Evolutionary conservation across 352 stramenopile genomes (phyloP).

Genomic region (Globisporangium radiosum): DNA sequence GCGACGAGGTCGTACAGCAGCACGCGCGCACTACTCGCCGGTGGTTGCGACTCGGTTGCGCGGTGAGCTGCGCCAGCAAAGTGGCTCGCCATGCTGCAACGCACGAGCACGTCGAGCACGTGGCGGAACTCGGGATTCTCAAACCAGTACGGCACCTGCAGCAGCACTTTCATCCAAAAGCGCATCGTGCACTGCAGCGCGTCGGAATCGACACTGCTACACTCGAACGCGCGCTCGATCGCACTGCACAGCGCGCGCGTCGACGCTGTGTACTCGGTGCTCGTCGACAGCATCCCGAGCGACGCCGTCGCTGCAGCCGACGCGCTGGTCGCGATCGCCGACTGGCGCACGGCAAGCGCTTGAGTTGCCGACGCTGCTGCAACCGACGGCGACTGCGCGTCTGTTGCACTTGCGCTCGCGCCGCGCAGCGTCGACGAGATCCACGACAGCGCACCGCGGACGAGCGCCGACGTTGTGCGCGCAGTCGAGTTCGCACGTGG

Average conservation of each 20-base stretch:
- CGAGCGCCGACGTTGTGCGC: conserved; percentile 44
- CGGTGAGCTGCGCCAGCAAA: neutral
- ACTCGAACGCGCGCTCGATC: conserved; percentile 59
- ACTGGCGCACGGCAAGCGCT: conserved; percentile 41
- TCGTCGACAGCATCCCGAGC: conserved; percentile 37
- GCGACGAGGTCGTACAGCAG: conserved; percentile 36
- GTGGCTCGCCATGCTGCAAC: conserved; percentile 45
- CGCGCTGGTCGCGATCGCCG: conserved; percentile 26
- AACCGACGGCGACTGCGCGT: conserved; percentile 21
- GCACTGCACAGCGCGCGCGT: conserved; percentile 44
- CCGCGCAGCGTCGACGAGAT: conserved; percentile 44
- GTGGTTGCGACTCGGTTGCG: neutral
- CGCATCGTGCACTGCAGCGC: conserved; percentile 29
- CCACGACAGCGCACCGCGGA: conserved; percentile 56
- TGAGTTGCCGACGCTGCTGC: conserved; percentile 26
- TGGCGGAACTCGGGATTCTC: conserved; percentile 65
- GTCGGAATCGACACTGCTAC: conserved; percentile 27
- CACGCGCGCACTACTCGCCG: neutral
- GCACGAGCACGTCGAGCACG: conserved; percentile 58
- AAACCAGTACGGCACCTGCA: conserved; percentile 76
- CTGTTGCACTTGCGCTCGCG: conserved; percentile 19
- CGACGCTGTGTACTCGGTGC: conserved; percentile 38
- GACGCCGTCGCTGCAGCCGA: conserved; percentile 29
- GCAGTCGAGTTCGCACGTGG: conserved; percentile 36
- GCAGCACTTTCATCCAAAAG: conserved; percentile 58